Evolutionary conservation across 2,329 filamentous ascomycete species (phyloP).

Genomic region (Raffaelea ambrosiae): DNA sequence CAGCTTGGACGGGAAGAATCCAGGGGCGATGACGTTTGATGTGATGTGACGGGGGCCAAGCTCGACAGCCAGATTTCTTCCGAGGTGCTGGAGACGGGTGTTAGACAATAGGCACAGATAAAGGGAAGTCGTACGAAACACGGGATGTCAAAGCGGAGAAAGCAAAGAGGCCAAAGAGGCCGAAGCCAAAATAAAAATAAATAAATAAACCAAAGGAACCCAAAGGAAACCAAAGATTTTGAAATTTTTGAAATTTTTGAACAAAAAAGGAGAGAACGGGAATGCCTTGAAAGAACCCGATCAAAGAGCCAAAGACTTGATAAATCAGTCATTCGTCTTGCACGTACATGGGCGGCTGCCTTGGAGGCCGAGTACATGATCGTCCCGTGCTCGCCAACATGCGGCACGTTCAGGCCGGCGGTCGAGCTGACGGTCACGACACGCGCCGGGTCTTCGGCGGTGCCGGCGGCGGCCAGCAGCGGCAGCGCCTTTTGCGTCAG

Average conservation of each 20-base stretch:
- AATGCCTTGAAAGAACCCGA: no score
- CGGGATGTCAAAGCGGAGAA: no score
- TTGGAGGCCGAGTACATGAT: slow-evolving; percentile 62
- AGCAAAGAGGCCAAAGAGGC: no score
- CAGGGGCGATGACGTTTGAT: slow-evolving; percentile 56
- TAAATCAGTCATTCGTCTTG: no score
- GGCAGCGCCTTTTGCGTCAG: slow-evolving; percentile 47
- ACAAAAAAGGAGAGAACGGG: slow-evolving; percentile 1
- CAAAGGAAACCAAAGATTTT: no score
- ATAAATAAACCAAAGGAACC: no score
- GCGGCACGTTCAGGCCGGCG: slow-evolving; percentile 54
- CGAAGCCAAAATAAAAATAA: no score
- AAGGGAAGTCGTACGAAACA: no score
- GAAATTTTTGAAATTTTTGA: no score
- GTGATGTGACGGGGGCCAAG: slow-evolving; percentile 57
- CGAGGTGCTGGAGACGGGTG: slow-evolving; percentile 56
- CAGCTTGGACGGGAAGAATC: slow-evolving; percentile 62
- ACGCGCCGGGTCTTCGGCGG: slow-evolving; percentile 45
- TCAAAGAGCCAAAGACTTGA: no score
- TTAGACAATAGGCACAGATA: no score
- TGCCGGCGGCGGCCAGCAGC: slow-evolving; percentile 15
- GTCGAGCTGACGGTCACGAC: slow-evolving; percentile 60
- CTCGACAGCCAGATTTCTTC: slow-evolving; percentile 56
- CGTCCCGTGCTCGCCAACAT: slow-evolving; percentile 50
- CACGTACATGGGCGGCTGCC: slow-evolving; percentile 48